Conservation (phyloP, 768 basidiomycete species). For the Termitomyces sp. region DNA sequence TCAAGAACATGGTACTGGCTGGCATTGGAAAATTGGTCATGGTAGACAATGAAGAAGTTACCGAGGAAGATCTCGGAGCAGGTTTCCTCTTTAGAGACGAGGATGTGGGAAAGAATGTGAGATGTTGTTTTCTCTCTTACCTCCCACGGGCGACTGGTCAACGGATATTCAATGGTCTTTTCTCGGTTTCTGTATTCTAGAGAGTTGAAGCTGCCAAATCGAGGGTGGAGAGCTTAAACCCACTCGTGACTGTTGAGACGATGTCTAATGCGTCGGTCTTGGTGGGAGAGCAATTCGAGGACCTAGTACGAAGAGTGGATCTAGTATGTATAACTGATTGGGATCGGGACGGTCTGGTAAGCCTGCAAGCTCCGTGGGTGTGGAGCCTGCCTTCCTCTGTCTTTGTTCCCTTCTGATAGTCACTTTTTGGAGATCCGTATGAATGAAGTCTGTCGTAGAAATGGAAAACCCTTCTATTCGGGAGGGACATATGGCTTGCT, state of each 20-base stretch:
- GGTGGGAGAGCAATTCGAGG: constrained; percentile 47
- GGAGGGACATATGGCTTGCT: constrained; percentile 87
- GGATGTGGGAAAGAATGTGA: constrained; percentile 87
- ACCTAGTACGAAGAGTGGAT: constrained; percentile 63
- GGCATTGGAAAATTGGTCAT: constrained; percentile 90
- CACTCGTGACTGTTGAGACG: constrained; percentile 79
- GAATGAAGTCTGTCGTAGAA: constrained; percentile 74
- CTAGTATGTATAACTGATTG: constrained; percentile 86
- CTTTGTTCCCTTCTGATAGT: constrained; percentile 9
- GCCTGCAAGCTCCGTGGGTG: constrained; percentile 21
- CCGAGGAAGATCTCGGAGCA: constrained; percentile 82
- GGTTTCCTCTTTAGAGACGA: constrained; percentile 94
- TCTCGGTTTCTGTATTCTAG: constrained; percentile 41
- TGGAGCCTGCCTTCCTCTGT: background rate
- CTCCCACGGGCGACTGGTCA: constrained; percentile 8
- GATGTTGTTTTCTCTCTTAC: constrained; percentile 10
- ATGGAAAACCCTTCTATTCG: constrained; percentile 80
- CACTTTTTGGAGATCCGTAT: constrained; percentile 52
- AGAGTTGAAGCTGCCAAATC: constrained; percentile 80
- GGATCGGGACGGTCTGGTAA: constrained; percentile 63
- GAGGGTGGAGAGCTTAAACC: constrained; percentile 87
- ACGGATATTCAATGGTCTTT: constrained; percentile 36
- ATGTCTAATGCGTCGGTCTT: constrained; percentile 44
- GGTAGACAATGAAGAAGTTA: constrained; percentile 70
- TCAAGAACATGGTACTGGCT: constrained; percentile 97